Evolutionary conservation across 202 grass and related monocot species (phyloP).

Genomic region (Dendrocalamus latiflorus): DNA sequence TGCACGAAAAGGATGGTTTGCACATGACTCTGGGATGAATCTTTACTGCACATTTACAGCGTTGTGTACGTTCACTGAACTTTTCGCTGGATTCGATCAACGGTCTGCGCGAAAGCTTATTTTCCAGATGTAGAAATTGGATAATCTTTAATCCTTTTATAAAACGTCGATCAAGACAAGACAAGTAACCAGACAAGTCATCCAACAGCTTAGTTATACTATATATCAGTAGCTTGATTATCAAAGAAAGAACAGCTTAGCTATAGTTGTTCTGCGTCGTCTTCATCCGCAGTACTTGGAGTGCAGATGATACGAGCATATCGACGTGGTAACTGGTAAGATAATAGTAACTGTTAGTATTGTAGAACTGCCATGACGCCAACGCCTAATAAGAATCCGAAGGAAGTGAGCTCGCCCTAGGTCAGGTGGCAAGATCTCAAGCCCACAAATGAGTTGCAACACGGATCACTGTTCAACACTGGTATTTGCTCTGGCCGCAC

Average conservation of each 20-base stretch:
- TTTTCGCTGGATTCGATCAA: neutral
- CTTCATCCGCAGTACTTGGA: neutral
- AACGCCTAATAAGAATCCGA: neutral
- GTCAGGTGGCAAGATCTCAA: neutral
- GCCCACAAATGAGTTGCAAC: neutral
- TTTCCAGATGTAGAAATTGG: neutral
- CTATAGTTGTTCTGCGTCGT: neutral
- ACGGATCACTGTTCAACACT: neutral
- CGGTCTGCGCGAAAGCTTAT: too few relatives aligned
- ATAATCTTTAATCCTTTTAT: neutral
- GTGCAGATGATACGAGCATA: neutral
- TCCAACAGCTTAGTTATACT: neutral
- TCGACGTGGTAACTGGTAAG: neutral
- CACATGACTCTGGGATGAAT: neutral
- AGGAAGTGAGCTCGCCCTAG: neutral
- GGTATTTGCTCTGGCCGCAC: neutral
- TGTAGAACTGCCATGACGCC: neutral
- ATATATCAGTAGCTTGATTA: neutral
- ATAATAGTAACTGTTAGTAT: neutral
- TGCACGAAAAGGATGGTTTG: neutral
- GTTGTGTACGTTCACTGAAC: neutral
- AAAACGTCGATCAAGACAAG: neutral
- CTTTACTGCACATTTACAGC: neutral
- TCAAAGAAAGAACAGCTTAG: neutral
- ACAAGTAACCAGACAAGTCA: neutral